phyloP scores from a whole-genome alignment of 331 rosid genomes.

The Pyrus hybrid region DNA sequence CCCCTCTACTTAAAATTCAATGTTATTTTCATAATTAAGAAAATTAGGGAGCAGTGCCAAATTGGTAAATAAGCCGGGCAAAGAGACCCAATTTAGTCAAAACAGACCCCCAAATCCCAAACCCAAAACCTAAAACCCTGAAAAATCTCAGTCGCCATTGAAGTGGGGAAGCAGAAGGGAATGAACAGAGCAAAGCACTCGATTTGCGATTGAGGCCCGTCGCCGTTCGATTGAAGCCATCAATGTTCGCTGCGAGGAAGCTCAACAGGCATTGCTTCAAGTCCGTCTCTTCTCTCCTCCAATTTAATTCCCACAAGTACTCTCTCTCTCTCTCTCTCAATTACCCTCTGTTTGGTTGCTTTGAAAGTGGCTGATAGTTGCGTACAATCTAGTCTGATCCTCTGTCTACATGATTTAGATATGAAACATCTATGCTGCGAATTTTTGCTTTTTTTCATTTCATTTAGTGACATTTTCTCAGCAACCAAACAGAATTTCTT shows the following conservation, averaged over 20 bases:
- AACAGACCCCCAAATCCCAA: background rate
- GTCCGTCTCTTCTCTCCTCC: conserved; percentile 44
- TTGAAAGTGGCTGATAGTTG: background rate
- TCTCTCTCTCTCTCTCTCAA: background rate
- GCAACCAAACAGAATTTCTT: background rate
- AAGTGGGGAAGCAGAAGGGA: conserved; percentile 16
- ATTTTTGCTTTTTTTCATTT: background rate
- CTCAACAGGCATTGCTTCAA: conserved; percentile 53
- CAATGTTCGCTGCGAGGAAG: conserved; percentile 61
- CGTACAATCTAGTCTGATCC: background rate
- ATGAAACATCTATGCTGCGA: background rate
- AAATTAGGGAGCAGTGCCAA: too few species aligned
- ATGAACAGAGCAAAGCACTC: background rate
- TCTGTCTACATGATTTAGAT: too few species aligned
- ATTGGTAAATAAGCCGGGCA: background rate
- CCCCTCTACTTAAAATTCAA: background rate
- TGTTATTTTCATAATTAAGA: too few species aligned
- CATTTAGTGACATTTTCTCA: background rate
- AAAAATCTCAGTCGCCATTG: conserved; percentile 5
- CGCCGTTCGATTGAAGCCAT: background rate
- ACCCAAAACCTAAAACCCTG: conserved; percentile 32
- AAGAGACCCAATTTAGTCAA: background rate
- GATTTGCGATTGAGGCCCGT: background rate
- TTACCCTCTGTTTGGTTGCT: background rate
- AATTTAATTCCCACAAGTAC: conserved; percentile 48